phyloP scores from a whole-genome alignment of 495 filamentous ascomycete species.

The Aspergillus sclerotiicarbonarius region DNA sequence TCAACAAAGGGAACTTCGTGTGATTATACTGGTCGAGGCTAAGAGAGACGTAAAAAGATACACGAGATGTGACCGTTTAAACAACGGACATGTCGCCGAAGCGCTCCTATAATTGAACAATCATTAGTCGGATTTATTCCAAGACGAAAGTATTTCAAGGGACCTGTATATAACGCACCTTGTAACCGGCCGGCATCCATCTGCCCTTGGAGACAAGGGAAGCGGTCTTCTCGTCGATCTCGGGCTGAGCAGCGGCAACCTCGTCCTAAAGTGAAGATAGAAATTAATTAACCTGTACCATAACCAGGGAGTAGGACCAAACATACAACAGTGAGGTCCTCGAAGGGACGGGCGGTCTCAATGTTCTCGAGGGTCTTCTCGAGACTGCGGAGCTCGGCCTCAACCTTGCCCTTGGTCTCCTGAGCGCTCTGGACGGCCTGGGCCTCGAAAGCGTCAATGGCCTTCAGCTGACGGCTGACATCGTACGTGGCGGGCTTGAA shows the following conservation, averaged over 20 bases:
- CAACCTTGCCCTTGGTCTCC: conserved; percentile 92
- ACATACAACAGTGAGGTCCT: conserved; percentile 97
- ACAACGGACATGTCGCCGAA: conserved; percentile 94
- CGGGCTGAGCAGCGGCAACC: conserved; percentile 84
- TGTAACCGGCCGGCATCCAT: conserved; percentile 98
- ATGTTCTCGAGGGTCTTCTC: conserved; percentile 95
- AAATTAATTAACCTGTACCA: conserved; percentile 18
- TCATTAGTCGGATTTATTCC: background rate
- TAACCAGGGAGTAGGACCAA: background rate
- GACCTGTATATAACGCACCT: conserved; percentile 65
- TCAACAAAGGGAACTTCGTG: conserved; percentile 36
- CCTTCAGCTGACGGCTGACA: conserved; percentile 86
- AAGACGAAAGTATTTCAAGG: background rate
- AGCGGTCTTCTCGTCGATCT: conserved; percentile 91
- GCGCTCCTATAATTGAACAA: conserved; percentile 68
- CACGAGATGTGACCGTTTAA: conserved; percentile 52
- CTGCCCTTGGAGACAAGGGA: conserved; percentile 93
- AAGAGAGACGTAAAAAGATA: conserved; percentile 28
- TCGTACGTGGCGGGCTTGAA: conserved; percentile 95
- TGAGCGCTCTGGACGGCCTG: conserved; percentile 96
- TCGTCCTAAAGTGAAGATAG: conserved; percentile 68
- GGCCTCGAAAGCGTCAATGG: conserved; percentile 95
- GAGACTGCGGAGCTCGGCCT: conserved; percentile 86
- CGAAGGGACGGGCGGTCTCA: conserved; percentile 91
- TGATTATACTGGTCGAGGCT: conserved; percentile 37